phyloP scores from a whole-genome alignment of 257 asterid genomes.

The Capsicum pubescens region DNA sequence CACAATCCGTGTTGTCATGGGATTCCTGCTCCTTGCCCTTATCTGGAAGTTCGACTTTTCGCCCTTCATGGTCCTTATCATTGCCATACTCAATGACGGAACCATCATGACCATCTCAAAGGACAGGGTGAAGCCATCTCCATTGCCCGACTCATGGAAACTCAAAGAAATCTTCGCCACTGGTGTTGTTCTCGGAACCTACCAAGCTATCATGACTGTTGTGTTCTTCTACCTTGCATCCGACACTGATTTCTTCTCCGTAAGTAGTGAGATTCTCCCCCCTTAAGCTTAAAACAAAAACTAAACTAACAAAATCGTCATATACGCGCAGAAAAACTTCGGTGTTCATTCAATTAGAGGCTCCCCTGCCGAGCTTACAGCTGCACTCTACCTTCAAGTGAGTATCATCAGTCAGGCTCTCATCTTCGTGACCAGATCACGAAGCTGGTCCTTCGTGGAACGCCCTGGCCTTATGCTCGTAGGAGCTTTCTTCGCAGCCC shows the following conservation, averaged over 20 bases:
- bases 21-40: slow-evolving; percentile 87
- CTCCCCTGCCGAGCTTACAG: slow-evolving; percentile 57
- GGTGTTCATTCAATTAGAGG: slow-evolving; percentile 57
- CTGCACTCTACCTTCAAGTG: slow-evolving; percentile 95
- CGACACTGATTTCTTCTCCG: slow-evolving; percentile 73
- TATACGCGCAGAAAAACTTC: slow-evolving; percentile 46
- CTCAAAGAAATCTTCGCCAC: slow-evolving; percentile 90
- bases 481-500: slow-evolving; percentile 72
- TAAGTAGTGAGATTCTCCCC: slow-evolving; percentile 32
- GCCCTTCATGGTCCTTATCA: slow-evolving; percentile 90
- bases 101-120: slow-evolving; percentile 96
- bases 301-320: neutral
- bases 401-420: slow-evolving; percentile 93
- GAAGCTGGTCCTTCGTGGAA: slow-evolving; percentile 85
- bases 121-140: slow-evolving; percentile 88
- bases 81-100: slow-evolving; percentile 87
- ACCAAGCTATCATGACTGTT: slow-evolving; percentile 78
- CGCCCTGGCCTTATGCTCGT: slow-evolving; percentile 77
- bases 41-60: slow-evolving; percentile 93
- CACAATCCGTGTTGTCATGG: slow-evolving; percentile 74
- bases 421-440: slow-evolving; percentile 84
- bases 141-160: slow-evolving; percentile 93
- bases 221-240: slow-evolving; percentile 77
- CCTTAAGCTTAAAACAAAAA: neutral
- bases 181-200: slow-evolving; percentile 83